Conservation (phyloP, 352 stramenopile species). For the Pythium plurisporium region DNA sequence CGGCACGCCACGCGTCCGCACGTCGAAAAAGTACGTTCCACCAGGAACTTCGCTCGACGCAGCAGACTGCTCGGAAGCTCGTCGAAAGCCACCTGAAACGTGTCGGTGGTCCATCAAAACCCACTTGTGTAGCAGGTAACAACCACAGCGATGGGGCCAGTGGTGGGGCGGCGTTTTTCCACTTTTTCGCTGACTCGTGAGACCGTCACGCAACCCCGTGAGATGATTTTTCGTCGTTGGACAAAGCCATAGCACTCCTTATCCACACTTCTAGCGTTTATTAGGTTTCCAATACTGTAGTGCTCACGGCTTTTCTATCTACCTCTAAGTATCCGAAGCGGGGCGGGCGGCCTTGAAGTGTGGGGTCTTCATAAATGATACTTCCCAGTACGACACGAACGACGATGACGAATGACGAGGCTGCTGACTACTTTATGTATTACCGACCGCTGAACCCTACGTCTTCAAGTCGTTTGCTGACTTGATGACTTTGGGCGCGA, state of each 20-base stretch:
- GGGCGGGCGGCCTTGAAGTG: not conserved
- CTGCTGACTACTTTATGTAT: no score
- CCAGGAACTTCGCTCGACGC: conserved; percentile 16
- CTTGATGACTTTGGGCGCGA: conserved; percentile 20
- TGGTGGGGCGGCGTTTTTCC: conserved; percentile 5
- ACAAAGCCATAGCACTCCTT: no score
- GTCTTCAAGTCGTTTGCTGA: conserved; percentile 3
- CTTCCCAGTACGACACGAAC: no score
- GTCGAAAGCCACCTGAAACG: conserved; percentile 22
- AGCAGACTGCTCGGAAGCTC: conserved; percentile 15
- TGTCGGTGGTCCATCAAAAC: not conserved
- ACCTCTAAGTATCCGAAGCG: not conserved
- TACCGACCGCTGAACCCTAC: no score
- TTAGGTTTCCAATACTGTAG: no score
- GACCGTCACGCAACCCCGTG: no score
- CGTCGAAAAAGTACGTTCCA: conserved; percentile 7
- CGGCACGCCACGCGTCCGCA: not conserved
- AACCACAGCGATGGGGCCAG: not conserved
- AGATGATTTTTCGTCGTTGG: no score
- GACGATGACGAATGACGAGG: no score
- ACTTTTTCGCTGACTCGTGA: conserved; percentile 12
- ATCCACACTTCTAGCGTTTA: no score
- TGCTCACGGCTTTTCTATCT: no score
- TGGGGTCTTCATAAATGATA: no score
- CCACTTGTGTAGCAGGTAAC: not conserved